A percentile compares a stretch with the other conserved stretches of the same genome.
Evolutionary conservation across 2,329 filamentous ascomycete species (phyloP).

Genomic region (Cordyceps tenuipes): DNA sequence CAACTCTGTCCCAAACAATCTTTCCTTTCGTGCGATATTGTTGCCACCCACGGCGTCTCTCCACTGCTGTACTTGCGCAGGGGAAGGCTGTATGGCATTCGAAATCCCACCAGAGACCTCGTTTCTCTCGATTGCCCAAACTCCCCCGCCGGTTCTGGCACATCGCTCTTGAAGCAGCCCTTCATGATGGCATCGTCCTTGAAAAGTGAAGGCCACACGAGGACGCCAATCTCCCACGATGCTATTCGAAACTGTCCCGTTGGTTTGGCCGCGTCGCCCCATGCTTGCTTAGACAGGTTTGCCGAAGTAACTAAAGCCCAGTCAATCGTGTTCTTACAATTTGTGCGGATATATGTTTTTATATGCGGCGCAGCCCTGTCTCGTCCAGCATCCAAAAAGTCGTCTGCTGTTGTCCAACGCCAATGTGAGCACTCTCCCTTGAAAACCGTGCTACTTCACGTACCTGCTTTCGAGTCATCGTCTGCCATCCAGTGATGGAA

Average conservation of each 20-base stretch:
- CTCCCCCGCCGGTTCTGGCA: conserved; percentile 25
- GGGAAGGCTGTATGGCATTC: conserved; percentile 78
- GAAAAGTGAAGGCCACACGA: conserved; percentile 66
- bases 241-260: conserved; percentile 59
- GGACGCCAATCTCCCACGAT: conserved; percentile 76
- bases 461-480: conserved; percentile 27
- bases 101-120: conserved; percentile 51
- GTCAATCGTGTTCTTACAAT: conserved; percentile 48
- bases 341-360: conserved; percentile 75
- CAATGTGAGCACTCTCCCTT: not conserved
- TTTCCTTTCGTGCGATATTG: conserved; percentile 46
- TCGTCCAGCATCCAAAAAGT: conserved; percentile 45
- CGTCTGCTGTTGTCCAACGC: not conserved
- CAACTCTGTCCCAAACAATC: conserved; percentile 50
- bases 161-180: conserved; percentile 57
- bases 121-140: conserved; percentile 15
- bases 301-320: conserved; percentile 87
- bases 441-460: not conserved
- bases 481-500: conserved; percentile 67
- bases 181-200: conserved; percentile 51
- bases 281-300: conserved; percentile 84
- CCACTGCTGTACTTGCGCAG: conserved; percentile 52
- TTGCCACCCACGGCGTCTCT: conserved; percentile 73
- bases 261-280: conserved; percentile 58
- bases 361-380: conserved; percentile 74